These are phyloP conservation scores for Nakazawaea holstii DNA, from an alignment of 805 yeast genomes.

Conservation along the genomic window DNA sequence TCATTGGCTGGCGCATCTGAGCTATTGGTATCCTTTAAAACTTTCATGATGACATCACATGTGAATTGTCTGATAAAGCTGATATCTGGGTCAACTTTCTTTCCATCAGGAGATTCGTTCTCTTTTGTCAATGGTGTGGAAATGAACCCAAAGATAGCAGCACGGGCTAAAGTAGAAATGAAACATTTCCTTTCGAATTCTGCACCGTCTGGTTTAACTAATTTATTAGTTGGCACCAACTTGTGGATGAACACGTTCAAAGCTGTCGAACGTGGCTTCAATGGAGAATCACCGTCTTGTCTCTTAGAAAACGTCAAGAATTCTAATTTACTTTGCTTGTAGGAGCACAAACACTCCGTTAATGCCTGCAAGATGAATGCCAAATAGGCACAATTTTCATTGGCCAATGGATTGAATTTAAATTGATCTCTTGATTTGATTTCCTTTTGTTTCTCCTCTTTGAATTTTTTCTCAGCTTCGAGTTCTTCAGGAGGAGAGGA, in stretches of 20 bases:
- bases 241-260: conserved; percentile 74
- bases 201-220: conserved; percentile 29
- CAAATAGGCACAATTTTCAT: conserved; percentile 57
- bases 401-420: conserved; percentile 19
- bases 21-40: conserved; percentile 45
- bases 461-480: conserved; percentile 20
- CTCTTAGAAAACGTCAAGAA: conserved; percentile 74
- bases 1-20: conserved; percentile 31
- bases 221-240: conserved; percentile 52
- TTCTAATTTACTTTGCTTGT: conserved; percentile 76
- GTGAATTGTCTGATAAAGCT: conserved; percentile 68
- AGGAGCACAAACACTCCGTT: conserved; percentile 70
- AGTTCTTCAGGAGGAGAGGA: conserved; percentile 16
- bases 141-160: conserved; percentile 57
- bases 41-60: conserved; percentile 60
- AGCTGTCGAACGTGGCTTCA: conserved; percentile 73
- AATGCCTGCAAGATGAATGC: conserved; percentile 63
- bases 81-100: conserved; percentile 62
- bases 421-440: conserved; percentile 16
- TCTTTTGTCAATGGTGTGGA: conserved; percentile 52
- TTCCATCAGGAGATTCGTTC: conserved; percentile 36
- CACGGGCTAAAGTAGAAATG: conserved; percentile 56
- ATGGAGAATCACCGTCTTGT: conserved; percentile 25
- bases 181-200: conserved; percentile 47
- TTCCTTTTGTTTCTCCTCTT: conserved; percentile 20